A percentile compares a stretch with the other conserved stretches of the same genome.
These are phyloP conservation scores for Posidonia oceanica DNA, from an alignment of 116 monocot species.

Conservation along the genomic window DNA sequence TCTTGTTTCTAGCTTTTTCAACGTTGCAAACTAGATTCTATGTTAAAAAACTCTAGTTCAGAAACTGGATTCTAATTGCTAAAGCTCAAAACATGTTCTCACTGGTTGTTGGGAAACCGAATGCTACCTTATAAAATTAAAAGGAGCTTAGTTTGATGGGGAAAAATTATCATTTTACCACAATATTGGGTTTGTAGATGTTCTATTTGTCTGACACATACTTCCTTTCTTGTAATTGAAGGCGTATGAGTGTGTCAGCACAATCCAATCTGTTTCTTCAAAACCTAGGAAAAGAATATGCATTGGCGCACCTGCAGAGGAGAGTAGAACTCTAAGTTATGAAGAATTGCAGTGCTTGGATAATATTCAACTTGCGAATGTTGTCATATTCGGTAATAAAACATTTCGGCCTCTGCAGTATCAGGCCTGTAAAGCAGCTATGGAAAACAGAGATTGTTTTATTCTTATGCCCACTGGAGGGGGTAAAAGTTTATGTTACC, in stretches of 20 bases:
- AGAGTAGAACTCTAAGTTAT: slow-evolving; percentile 35
- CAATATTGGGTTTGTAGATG: too few species aligned
- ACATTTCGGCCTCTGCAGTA: slow-evolving; percentile 65
- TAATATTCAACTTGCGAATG: slow-evolving; percentile 68
- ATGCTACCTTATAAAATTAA: too few species aligned
- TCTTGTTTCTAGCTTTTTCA: neutral
- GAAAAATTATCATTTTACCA: too few species aligned
- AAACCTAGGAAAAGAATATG: slow-evolving; percentile 4
- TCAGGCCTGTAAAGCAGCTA: slow-evolving; percentile 74
- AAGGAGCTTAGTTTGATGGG: too few species aligned
- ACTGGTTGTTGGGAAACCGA: too few species aligned
- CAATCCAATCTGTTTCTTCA: slow-evolving; percentile 10
- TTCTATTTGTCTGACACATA: neutral
- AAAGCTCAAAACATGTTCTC: too few species aligned
- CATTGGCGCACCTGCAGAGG: slow-evolving; percentile 7
- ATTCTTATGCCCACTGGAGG: slow-evolving; percentile 98
- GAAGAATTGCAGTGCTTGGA: slow-evolving; percentile 52
- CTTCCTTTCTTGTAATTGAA: slow-evolving; percentile 3
- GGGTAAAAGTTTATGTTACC: slow-evolving; percentile 95
- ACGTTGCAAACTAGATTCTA: too few species aligned
- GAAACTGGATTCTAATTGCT: too few species aligned
- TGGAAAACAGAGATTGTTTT: slow-evolving; percentile 78
- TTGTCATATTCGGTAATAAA: slow-evolving; percentile 83
- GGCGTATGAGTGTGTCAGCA: slow-evolving; percentile 8
- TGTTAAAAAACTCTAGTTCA: too few species aligned